These are phyloP conservation scores for Pinus tabuliformis DNA, from an alignment of 75 land plant species.

Conservation along the genomic window DNA sequence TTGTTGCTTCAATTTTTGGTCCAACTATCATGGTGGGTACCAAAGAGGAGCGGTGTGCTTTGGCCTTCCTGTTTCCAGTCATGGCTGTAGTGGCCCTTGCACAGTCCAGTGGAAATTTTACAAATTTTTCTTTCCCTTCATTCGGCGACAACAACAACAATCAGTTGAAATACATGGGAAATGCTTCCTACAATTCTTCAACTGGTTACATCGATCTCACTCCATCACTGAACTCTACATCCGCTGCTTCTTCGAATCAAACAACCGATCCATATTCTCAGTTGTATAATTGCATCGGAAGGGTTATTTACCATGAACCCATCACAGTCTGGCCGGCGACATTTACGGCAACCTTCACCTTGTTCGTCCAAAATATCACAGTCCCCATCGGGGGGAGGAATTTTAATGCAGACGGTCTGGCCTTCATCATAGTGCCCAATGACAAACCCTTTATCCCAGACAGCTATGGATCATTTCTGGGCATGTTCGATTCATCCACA, in stretches of 20 bases:
- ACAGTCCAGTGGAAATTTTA: too few relatives aligned
- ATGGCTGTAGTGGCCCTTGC: too few relatives aligned
- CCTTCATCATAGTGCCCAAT: slow-evolving; percentile 32
- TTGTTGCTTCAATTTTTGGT: too few relatives aligned
- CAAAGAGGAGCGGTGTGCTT: too few relatives aligned
- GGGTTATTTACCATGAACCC: slow-evolving; percentile 15
- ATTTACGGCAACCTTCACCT: slow-evolving; percentile 34
- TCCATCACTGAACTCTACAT: not conserved
- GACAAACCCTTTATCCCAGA: not conserved
- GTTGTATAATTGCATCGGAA: slow-evolving; percentile 12
- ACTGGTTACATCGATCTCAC: slow-evolving; percentile 19
- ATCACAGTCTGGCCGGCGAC: slow-evolving; percentile 24
- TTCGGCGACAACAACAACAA: not conserved
- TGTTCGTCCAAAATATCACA: slow-evolving; percentile 8
- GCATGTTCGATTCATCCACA: slow-evolving; percentile 12
- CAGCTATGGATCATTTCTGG: slow-evolving; percentile 10
- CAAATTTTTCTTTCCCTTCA: too few relatives aligned
- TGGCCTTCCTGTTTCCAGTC: too few relatives aligned
- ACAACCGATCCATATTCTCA: not conserved
- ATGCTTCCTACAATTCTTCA: slow-evolving; percentile 7
- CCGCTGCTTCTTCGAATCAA: too few relatives aligned
- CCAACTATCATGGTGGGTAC: too few relatives aligned
- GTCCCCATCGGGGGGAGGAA: not conserved
- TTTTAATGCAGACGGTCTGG: slow-evolving; percentile 25
- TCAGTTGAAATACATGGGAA: slow-evolving; percentile 7